Evolutionary conservation across 306 rosid species (phyloP).

Genomic region (Quercus ilex): DNA sequence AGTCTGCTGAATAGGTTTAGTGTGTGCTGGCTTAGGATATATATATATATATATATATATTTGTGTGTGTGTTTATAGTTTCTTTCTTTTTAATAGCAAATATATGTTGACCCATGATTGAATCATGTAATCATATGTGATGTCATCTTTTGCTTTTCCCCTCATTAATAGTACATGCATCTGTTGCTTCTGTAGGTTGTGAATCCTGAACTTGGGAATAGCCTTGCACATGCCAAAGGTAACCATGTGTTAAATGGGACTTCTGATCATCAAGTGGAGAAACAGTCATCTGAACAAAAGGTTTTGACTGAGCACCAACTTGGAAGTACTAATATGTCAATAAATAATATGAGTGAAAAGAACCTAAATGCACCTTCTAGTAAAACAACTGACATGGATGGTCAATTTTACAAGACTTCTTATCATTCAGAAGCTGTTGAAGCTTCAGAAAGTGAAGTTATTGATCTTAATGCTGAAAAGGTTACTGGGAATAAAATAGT

Average conservation of each 20-base stretch:
- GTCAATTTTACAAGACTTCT: constrained; percentile 40
- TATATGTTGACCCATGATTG: background rate
- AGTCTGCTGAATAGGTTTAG: background rate
- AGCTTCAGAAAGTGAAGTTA: constrained; percentile 51
- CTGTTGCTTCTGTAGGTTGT: constrained; percentile 55
- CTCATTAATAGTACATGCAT: constrained; percentile 9
- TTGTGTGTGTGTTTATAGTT: background rate
- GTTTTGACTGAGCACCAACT: constrained; percentile 39
- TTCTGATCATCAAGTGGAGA: constrained; percentile 43
- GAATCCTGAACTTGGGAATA: constrained; percentile 41
- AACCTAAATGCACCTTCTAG: constrained; percentile 34
- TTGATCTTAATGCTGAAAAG: constrained; percentile 45
- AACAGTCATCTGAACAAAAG: constrained; percentile 37
- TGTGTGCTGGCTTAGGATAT: background rate
- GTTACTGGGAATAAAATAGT: constrained; percentile 39
- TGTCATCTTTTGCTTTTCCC: background rate
- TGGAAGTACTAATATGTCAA: constrained; percentile 43
- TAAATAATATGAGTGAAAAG: constrained; percentile 38
- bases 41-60: no score
- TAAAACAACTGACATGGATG: constrained; percentile 35
- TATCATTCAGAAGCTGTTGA: constrained; percentile 50
- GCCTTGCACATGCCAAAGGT: constrained; percentile 32
- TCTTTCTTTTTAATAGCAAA: background rate
- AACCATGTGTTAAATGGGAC: constrained; percentile 31
- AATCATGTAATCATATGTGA: background rate